Evolutionary conservation across 352 stramenopile genomes (phyloP).

Genomic region (Globisporangium spiculum): DNA sequence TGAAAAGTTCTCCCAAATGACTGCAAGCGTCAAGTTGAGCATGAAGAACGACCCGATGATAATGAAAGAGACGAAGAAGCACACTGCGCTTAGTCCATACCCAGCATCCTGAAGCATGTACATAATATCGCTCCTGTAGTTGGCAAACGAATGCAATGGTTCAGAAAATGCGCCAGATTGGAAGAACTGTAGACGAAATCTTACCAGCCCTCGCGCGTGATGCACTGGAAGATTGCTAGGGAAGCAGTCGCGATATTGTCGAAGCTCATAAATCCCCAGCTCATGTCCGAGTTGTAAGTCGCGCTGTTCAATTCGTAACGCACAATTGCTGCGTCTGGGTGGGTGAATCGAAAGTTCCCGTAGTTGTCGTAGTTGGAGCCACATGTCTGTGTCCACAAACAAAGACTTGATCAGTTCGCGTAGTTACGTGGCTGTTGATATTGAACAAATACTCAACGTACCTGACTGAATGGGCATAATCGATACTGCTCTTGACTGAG

Average conservation of each 20-base stretch:
- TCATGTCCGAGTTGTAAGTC: slow-evolving; percentile 72
- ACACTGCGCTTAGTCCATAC: slow-evolving; percentile 37
- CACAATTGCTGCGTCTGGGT: slow-evolving; percentile 34
- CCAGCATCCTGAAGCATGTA: slow-evolving; percentile 61
- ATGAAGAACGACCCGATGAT: slow-evolving; percentile 90
- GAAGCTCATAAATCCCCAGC: slow-evolving; percentile 86
- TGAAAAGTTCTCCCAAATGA: slow-evolving; percentile 86
- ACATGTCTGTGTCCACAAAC: slow-evolving; percentile 29
- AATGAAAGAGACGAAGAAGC: slow-evolving; percentile 90
- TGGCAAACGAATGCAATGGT: neutral
- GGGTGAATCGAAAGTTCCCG: slow-evolving; percentile 66
- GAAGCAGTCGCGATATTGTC: slow-evolving; percentile 85
- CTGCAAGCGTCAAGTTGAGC: slow-evolving; percentile 88
- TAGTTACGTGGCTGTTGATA: neutral
- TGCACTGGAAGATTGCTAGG: slow-evolving; percentile 87
- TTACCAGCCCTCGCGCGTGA: slow-evolving; percentile 92
- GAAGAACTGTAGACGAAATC: slow-evolving; percentile 1
- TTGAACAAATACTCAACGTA: slow-evolving; percentile 8
- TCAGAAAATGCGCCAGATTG: neutral
- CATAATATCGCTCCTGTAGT: slow-evolving; percentile 53
- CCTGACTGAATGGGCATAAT: slow-evolving; percentile 36
- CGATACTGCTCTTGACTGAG: slow-evolving; percentile 32
- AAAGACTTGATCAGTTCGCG: neutral
- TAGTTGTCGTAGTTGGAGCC: slow-evolving; percentile 60
- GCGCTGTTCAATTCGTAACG: slow-evolving; percentile 33